phyloP scores from a whole-genome alignment of 208 protist genomes.

The Leishmania tarentolae region DNA sequence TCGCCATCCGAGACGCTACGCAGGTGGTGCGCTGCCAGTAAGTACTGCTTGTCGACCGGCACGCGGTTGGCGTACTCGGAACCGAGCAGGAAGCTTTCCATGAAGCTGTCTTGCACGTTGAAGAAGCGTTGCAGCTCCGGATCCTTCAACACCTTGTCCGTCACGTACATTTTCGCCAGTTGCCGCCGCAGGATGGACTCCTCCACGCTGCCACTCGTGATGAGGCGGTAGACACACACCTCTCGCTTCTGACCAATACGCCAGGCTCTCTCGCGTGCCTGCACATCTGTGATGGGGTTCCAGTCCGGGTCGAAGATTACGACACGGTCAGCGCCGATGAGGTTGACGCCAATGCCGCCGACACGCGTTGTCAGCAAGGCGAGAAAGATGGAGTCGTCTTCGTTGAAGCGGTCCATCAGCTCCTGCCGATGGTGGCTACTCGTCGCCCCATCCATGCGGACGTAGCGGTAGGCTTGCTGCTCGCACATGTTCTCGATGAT shows the following conservation, averaged over 20 bases:
- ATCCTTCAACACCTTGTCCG: conserved; percentile 97
- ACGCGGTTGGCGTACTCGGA: conserved; percentile 75
- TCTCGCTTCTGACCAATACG: conserved; percentile 96
- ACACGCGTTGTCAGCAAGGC: conserved; percentile 98
- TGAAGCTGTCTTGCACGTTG: conserved; percentile 80
- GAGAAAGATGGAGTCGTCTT: conserved; percentile 87
- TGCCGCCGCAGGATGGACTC: conserved; percentile 98
- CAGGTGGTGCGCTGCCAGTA: conserved; percentile 50
- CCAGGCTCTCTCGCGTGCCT: conserved; percentile 94
- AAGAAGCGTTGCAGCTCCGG: conserved; percentile 95
- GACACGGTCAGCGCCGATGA: conserved; percentile 98
- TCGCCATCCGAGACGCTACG: conserved; percentile 1
- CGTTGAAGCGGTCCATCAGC: conserved; percentile 97
- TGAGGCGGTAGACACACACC: conserved; percentile 97
- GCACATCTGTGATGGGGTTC: conserved; percentile 93
- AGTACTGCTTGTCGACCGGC: conserved; percentile 55
- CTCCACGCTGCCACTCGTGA: conserved; percentile 98
- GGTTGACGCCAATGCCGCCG: conserved; percentile 98
- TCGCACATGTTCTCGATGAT: conserved; percentile 95
- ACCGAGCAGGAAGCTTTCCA: conserved; percentile 91
- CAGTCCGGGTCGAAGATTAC: conserved; percentile 99
- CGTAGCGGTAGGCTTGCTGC: conserved; percentile 81
- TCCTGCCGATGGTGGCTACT: conserved; percentile 64
- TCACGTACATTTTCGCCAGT: conserved; percentile 94
- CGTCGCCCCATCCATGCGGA: conserved; percentile 97